Base-by-base conservation (phyloP, 2,329 filamentous ascomycete genomes). In the Neopestalotiopsis clavispora region DNA sequence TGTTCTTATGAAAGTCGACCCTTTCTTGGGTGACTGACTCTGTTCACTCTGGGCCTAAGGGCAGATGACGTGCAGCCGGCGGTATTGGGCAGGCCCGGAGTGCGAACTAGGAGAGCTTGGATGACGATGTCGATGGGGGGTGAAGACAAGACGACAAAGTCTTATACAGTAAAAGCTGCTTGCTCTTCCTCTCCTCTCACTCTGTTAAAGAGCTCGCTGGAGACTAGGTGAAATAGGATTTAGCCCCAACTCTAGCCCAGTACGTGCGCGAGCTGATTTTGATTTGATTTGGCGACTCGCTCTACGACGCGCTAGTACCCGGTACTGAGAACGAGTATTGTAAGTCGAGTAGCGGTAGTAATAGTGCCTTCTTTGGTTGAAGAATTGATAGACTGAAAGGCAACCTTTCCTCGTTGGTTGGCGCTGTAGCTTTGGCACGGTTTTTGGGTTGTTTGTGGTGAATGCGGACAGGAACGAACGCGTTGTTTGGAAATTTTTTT, bases 41-140 rank as follows among this genome's bases (percentile, higher is more conserved):
- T 61, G 59, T 12, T 42, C 59, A 34, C 57, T 59, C 57, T 59
- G 57, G 45, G 57, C 23, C 57, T 59, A 59, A 61, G n/a, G 30
- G 28, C 59, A 61, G 59, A 61, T 61, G 59, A 61, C 59, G 59
- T 61, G 59, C 59, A 61, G 59, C 59, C 59, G 59, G 59, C 34
- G 59, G 32, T 61, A 40, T 61, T 61, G 30, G 34, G 32, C 30
- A 40, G 32, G 14, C 59, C n/a, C 59, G 59, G 59, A 40, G n/a
- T 20, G 45, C 32, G 32, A 32, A 34, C n/a, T 61, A 34, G 59
- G 34, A 12, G 59, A 61, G 59, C 59, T 61, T 52, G 32, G 32
- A 61, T 61, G 59, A 61, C 32, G 59, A 61, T 61, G 59, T 61
- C 59, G 59, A 61, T 9, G 30, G 59, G 59, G 30, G 59, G 17